Evolutionary conservation across 75 land plant species (phyloP).

Genomic region (Cupressus sempervirens): DNA sequence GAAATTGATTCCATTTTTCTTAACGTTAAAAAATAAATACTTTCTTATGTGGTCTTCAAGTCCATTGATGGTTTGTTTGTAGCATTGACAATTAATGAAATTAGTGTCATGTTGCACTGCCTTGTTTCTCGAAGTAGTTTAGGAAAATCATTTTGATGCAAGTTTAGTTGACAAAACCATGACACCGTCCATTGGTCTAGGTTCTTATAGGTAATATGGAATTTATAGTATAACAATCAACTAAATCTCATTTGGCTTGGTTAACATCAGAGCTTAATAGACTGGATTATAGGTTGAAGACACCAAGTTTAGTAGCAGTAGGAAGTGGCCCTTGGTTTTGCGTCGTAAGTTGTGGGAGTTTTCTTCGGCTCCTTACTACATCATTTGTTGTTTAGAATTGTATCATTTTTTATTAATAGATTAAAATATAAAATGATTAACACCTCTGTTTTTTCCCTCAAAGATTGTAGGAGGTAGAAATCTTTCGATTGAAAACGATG

Average conservation of each 20-base stretch:
- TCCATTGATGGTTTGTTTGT: background rate
- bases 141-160: background rate
- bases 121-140: background rate
- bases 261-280: background rate
- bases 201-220: background rate
- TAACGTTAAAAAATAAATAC: background rate
- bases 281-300: background rate
- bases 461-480: constrained; percentile 6
- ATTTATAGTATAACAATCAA: background rate
- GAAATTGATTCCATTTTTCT: background rate
- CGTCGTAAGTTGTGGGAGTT: background rate
- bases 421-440: background rate
- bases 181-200: background rate
- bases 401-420: background rate
- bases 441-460: background rate
- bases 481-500: background rate
- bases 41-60: background rate
- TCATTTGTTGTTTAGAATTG: background rate
- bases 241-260: background rate
- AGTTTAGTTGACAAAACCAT: background rate
- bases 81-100: background rate
- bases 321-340: background rate
- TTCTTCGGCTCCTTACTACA: background rate
- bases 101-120: background rate
- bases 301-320: background rate